A percentile compares a stretch with the other conserved stretches of the same genome.
These are phyloP conservation scores for Trichomonascaceae sp. DNA, from an alignment of 1,139 yeast genomes.

Conservation along the genomic window DNA sequence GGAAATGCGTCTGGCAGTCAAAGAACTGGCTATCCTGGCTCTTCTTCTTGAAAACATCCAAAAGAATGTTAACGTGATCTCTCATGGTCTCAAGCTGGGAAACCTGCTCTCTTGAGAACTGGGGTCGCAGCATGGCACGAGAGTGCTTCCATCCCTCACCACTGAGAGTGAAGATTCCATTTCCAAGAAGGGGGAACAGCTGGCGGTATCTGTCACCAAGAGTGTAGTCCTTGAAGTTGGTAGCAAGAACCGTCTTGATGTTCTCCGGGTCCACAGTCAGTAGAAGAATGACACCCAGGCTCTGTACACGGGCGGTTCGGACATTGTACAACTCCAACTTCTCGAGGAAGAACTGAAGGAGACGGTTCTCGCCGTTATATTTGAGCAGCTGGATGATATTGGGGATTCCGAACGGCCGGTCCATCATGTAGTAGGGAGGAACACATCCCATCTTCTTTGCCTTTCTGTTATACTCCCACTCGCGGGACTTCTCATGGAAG, in stretches of 20 bases:
- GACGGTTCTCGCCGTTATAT: conserved; percentile 8
- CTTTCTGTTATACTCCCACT: conserved; percentile 4
- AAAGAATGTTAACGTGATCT: conserved; percentile 32
- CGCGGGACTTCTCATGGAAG: conserved; percentile 1
- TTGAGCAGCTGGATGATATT: conserved; percentile 5
- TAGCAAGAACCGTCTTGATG: conserved; percentile 23
- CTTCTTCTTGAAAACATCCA: conserved; percentile 10
- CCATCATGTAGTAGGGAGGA: conserved; percentile 4
- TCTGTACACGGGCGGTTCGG: conserved; percentile 4
- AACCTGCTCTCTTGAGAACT: conserved; percentile 42
- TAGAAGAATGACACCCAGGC: conserved; percentile 7
- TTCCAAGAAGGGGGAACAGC: conserved; percentile 35
- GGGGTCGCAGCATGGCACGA: conserved; percentile 45
- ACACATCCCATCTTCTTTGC: conserved; percentile 6
- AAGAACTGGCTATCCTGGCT: conserved; percentile 21
- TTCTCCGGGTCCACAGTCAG: conserved; percentile 38
- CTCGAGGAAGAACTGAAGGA: conserved; percentile 7
- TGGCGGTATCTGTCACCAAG: conserved; percentile 35
- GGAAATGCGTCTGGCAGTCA: conserved; percentile 38
- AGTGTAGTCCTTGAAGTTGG: conserved; percentile 36
- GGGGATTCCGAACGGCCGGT: conserved; percentile 12
- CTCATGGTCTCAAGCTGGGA: conserved; percentile 36
- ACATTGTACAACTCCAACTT: conserved; percentile 2
- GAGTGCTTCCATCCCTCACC: conserved; percentile 47
- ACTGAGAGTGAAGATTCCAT: conserved; percentile 45